Percentiles rank a stretch among this genome's conserved stretches.
Evolutionary conservation across 306 rosid species (phyloP).

Genomic region (Acacia melanoxylon): DNA sequence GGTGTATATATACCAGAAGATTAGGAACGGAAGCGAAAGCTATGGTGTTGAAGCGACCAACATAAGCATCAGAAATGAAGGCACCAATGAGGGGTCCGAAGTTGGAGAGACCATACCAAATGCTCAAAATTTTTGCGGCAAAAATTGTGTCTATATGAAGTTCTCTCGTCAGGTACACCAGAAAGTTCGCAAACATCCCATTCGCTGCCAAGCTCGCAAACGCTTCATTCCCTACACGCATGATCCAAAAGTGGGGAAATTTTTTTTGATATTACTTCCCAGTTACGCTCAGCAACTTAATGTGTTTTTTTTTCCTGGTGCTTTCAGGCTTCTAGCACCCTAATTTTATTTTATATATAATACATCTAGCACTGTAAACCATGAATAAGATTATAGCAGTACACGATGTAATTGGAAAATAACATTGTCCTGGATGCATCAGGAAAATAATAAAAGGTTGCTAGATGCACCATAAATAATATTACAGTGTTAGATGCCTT

Average conservation of each 20-base stretch:
- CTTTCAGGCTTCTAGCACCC: no score
- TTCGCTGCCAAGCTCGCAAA: conserved; percentile 74
- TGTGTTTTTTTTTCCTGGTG: no score
- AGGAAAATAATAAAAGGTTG: no score
- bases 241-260: not conserved
- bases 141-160: conserved; percentile 69
- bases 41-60: conserved; percentile 76
- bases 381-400: no score
- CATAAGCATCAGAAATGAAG: conserved; percentile 73
- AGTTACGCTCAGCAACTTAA: no score
- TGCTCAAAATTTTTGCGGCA: conserved; percentile 60
- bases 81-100: conserved; percentile 81
- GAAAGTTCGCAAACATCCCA: conserved; percentile 75
- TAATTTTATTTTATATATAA: no score
- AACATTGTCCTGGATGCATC: no score
- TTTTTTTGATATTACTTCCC: no score
- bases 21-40: conserved; percentile 63
- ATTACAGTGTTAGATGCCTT: no score
- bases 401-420: no score
- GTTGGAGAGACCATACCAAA: conserved; percentile 65
- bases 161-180: conserved; percentile 70
- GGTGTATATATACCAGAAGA: conserved; percentile 43
- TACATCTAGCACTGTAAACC: no score
- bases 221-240: conserved; percentile 70
- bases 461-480: no score